Conservation (phyloP, 495 filamentous ascomycete species). For the Viridothelium virens region DNA sequence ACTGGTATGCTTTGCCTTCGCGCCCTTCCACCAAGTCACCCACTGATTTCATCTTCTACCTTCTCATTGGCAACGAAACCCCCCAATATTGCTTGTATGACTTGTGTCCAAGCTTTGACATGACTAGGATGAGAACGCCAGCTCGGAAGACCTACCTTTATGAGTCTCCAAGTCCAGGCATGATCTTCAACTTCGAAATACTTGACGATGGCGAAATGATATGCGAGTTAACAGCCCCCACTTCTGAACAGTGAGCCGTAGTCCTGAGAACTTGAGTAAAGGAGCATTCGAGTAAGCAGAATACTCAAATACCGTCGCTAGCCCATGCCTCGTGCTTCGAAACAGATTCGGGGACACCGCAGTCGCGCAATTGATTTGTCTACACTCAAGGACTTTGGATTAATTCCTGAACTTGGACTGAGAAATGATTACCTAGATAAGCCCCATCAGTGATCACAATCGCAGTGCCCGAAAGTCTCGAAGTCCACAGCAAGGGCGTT, state of each 20-base stretch:
- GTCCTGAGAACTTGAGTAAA: neutral
- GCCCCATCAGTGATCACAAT: too few species aligned
- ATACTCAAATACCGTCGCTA: too few species aligned
- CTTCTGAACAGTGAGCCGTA: neutral
- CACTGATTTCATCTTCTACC: neutral
- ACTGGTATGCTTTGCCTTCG: neutral
- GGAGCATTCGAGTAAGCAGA: neutral
- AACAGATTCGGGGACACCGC: too few species aligned
- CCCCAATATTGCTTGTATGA: neutral
- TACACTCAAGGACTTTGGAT: too few species aligned
- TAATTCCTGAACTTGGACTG: too few species aligned
- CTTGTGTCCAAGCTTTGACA: neutral
- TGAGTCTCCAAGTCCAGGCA: neutral
- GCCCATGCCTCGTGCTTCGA: too few species aligned
- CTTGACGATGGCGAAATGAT: neutral
- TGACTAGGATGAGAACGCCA: neutral
- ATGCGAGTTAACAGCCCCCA: too few species aligned
- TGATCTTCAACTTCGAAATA: neutral
- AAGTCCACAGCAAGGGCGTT: too few species aligned
- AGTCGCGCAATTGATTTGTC: too few species aligned
- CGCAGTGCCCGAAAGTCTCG: too few species aligned
- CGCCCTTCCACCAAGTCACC: neutral
- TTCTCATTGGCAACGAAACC: neutral
- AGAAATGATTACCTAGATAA: too few species aligned
- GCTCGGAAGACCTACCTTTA: too few species aligned